Percentiles rank a stretch among this genome's conserved stretches.
These are phyloP conservation scores for Neurospora sp. DNA, from an alignment of 495 filamentous ascomycete genomes.

Conservation along the genomic window DNA sequence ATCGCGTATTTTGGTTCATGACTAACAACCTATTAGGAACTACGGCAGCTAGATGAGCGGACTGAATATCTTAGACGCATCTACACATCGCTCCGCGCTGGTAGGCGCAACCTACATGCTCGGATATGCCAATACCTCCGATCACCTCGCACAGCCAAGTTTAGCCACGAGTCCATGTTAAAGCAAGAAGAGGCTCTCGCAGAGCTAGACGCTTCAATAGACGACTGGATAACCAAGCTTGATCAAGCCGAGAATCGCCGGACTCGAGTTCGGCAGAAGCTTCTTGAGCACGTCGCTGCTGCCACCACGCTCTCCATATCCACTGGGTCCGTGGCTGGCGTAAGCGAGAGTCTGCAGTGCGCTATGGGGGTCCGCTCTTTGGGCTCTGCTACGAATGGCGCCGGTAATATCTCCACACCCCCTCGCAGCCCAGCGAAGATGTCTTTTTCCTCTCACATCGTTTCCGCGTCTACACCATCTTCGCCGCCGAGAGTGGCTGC, in stretches of 20 bases:
- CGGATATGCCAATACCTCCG: conserved; percentile 60
- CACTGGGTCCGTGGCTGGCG: conserved; percentile 18
- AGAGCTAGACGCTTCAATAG: conserved; percentile 62
- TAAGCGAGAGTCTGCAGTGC: conserved; percentile 31
- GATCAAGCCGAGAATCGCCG: conserved; percentile 67
- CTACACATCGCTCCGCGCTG: conserved; percentile 54
- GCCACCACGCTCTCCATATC: conserved; percentile 33
- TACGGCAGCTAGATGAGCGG: conserved; percentile 57
- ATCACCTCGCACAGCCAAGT: conserved; percentile 48
- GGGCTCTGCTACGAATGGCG: conserved; percentile 13
- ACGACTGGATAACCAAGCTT: conserved; percentile 63
- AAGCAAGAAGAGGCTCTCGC: conserved; percentile 66
- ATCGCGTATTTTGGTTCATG: not conserved
- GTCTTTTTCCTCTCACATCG: conserved; percentile 16
- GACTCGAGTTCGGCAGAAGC: conserved; percentile 58
- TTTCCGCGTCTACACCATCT: conserved; percentile 18
- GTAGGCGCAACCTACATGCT: conserved; percentile 56
- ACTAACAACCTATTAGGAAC: conserved; percentile 35
- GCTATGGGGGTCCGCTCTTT: conserved; percentile 28
- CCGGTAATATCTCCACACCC: conserved; percentile 36
- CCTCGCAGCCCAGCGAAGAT: conserved; percentile 36
- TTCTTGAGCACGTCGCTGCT: conserved; percentile 63
- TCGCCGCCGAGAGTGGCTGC: conserved; percentile 36
- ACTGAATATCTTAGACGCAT: conserved; percentile 63
- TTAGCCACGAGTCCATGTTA: conserved; percentile 56